Evolutionary conservation across 768 basidiomycete genomes (phyloP).

Genomic region (Leccinum rimulosum): DNA sequence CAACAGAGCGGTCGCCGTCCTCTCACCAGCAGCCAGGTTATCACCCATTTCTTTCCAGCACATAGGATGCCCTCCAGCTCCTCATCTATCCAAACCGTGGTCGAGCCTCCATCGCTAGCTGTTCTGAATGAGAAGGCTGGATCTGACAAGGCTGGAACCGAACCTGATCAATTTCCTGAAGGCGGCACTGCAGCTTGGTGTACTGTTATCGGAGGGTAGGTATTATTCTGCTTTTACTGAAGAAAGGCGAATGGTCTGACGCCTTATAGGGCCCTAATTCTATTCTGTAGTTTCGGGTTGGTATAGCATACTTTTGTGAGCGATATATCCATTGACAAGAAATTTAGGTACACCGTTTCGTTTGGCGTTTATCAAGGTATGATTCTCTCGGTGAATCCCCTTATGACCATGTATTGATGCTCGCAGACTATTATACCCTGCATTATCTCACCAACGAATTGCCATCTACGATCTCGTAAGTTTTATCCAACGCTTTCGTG

Average conservation of each 20-base stretch:
- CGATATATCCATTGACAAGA: background rate
- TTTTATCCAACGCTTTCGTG: background rate
- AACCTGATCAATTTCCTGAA: conserved; percentile 24
- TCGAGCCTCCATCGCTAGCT: background rate
- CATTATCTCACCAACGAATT: conserved; percentile 34
- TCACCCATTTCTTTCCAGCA: background rate
- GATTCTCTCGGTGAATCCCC: background rate
- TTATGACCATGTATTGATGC: background rate
- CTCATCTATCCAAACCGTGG: background rate
- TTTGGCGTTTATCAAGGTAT: conserved; percentile 44
- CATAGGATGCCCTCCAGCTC: conserved; percentile 6
- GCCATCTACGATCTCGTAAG: conserved; percentile 38
- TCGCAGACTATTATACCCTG: conserved; percentile 38
- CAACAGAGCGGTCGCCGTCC: background rate
- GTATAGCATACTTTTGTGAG: background rate
- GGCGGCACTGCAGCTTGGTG: conserved; percentile 29
- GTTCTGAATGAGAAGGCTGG: conserved; percentile 1
- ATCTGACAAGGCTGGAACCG: background rate
- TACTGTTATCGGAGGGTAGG: conserved; percentile 24
- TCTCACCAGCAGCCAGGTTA: background rate
- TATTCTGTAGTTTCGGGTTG: conserved; percentile 35
- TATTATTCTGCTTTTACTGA: background rate
- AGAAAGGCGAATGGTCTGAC: background rate
- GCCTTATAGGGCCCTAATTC: conserved; percentile 27
- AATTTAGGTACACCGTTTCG: conserved; percentile 31